phyloP scores from a whole-genome alignment of 441 rosid genomes.

The Arabidopsis hybrid region DNA sequence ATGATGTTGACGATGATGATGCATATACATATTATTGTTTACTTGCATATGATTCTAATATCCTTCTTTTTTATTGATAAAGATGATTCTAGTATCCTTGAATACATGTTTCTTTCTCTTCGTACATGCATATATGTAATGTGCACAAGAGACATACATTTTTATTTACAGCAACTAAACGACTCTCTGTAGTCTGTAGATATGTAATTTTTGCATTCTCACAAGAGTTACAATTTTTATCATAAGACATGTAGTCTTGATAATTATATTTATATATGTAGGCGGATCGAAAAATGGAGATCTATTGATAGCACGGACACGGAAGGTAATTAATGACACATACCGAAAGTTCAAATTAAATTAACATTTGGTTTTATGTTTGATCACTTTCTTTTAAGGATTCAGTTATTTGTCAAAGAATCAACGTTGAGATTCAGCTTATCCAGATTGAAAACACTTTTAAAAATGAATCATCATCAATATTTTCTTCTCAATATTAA shows the following conservation, averaged over 20 bases:
- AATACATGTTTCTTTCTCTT: slow-evolving; percentile 2
- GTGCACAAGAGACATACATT: neutral
- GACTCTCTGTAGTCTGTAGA: neutral
- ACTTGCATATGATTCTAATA: neutral
- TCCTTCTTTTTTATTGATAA: too few relatives aligned
- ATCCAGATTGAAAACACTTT: neutral
- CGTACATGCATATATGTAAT: neutral
- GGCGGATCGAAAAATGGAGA: slow-evolving; percentile 20
- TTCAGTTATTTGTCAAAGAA: neutral
- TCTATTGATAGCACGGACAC: slow-evolving; percentile 28
- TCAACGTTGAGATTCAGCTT: neutral
- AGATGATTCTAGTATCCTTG: neutral
- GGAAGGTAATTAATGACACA: slow-evolving; percentile 33
- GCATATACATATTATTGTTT: neutral
- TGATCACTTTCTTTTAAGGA: neutral
- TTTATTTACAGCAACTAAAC: neutral
- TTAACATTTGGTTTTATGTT: slow-evolving; percentile 7
- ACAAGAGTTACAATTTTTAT: neutral
- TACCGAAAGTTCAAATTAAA: neutral
- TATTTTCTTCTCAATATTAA: neutral
- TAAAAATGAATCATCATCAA: neutral
- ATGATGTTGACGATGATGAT: neutral
- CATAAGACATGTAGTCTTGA: neutral
- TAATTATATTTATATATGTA: neutral
- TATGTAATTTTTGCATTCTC: neutral